Percentiles rank a stretch among this genome's conserved stretches.
Conservation (phyloP, 495 filamentous ascomycete genomes). For the Aspergillus indologenus region DNA sequence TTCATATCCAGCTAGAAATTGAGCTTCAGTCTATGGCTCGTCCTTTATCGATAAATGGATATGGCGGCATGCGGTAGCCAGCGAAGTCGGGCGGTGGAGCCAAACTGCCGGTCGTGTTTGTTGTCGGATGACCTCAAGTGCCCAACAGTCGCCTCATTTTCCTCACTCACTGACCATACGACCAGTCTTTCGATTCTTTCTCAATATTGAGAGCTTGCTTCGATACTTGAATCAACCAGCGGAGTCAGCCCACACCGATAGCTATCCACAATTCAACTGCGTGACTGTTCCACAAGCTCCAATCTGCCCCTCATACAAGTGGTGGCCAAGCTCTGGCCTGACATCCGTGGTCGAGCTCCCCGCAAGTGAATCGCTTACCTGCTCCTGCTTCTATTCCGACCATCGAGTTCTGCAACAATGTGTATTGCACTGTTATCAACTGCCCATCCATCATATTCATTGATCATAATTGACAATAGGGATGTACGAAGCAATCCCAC, state of each 20-base stretch:
- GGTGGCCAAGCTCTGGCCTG: background rate
- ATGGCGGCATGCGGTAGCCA: background rate
- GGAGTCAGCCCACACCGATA: background rate
- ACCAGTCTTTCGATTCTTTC: background rate
- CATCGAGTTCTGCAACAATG: slow-evolving; percentile 50
- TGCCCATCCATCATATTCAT: slow-evolving; percentile 81
- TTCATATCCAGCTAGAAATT: background rate
- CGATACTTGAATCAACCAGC: background rate
- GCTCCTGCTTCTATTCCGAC: background rate
- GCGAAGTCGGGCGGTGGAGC: slow-evolving; percentile 4
- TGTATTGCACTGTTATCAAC: slow-evolving; percentile 92
- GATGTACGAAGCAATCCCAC: slow-evolving; percentile 56
- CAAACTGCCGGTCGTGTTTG: slow-evolving; percentile 7
- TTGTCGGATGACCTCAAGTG: slow-evolving; percentile 11
- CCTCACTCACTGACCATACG: background rate
- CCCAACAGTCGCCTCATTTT: slow-evolving; percentile 3
- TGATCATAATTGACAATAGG: slow-evolving; percentile 89
- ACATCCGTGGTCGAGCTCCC: background rate
- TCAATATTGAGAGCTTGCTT: background rate
- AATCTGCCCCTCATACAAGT: background rate
- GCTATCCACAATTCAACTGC: background rate
- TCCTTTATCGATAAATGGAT: background rate
- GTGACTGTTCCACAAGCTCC: background rate
- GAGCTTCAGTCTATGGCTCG: background rate
- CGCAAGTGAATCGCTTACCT: background rate